Evolutionary conservation across 495 filamentous ascomycete genomes (phyloP).

Genomic region (Penicillium steckii): DNA sequence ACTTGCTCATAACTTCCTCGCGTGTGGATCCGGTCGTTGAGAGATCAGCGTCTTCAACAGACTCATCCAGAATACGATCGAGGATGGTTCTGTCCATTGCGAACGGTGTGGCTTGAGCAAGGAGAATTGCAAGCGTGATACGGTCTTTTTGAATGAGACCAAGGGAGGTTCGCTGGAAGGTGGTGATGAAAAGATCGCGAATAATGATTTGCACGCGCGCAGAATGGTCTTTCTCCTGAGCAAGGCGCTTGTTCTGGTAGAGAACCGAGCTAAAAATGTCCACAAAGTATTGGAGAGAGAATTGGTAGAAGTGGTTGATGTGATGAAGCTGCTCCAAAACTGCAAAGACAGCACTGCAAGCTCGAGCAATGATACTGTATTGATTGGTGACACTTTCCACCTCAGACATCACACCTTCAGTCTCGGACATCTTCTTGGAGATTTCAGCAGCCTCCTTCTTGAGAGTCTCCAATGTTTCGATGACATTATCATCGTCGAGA

Average conservation of each 20-base stretch:
- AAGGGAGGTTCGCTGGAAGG: conserved; percentile 90
- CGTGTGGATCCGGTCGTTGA: conserved; percentile 63
- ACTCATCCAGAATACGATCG: conserved; percentile 79
- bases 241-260: conserved; percentile 72
- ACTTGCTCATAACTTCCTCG: conserved; percentile 66
- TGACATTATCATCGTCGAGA: conserved; percentile 95
- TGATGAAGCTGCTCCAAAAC: conserved; percentile 96
- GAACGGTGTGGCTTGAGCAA: conserved; percentile 91
- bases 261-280: conserved; percentile 96
- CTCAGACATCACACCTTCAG: conserved; percentile 96
- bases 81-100: conserved; percentile 88
- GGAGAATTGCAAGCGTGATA: conserved; percentile 90
- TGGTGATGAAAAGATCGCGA: conserved; percentile 81
- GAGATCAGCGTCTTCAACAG: conserved; percentile 72
- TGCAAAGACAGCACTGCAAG: conserved; percentile 95
- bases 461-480: conserved; percentile 94
- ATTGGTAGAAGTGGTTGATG: conserved; percentile 99
- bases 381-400: conserved; percentile 92
- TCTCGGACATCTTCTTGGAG: conserved; percentile 91
- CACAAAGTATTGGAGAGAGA: conserved; percentile 96
- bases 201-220: conserved; percentile 83
- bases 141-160: conserved; percentile 91
- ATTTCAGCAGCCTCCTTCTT: conserved; percentile 98
- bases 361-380: conserved; percentile 87
- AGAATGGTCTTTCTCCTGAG: conserved; percentile 70